A percentile compares a stretch with the other conserved stretches of the same genome.
Conservation (phyloP, 352 stramenopile species). For the Peronospora destructor region DNA sequence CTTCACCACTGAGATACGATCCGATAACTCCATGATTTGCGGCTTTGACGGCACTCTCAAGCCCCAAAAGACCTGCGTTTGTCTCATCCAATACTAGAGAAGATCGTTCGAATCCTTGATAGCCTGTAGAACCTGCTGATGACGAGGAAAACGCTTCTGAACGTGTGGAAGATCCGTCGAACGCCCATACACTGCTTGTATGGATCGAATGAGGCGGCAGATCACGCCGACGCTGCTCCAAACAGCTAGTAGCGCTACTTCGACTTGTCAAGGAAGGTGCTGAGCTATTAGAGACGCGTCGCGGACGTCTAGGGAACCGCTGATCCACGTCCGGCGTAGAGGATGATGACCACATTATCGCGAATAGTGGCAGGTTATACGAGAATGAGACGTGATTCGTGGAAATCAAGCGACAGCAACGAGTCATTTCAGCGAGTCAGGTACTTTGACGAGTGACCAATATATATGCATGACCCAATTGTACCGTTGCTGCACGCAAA, state of each 20-base stretch:
- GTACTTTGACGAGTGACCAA: no score
- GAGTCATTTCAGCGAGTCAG: neutral
- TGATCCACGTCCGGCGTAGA: slow-evolving; percentile 8
- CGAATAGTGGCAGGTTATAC: neutral
- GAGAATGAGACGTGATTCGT: neutral
- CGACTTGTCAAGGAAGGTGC: slow-evolving; percentile 2
- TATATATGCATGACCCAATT: no score
- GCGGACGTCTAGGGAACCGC: slow-evolving; percentile 22
- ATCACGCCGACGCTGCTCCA: slow-evolving; percentile 27
- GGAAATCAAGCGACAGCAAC: neutral
- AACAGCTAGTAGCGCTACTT: slow-evolving; percentile 19
- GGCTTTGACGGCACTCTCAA: slow-evolving; percentile 4
- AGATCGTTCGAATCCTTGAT: neutral
- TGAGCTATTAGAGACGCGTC: slow-evolving; percentile 1
- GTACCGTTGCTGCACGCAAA: no score
- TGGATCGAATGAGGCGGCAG: slow-evolving; percentile 12
- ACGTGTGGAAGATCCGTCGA: slow-evolving; percentile 13
- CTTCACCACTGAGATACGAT: slow-evolving; percentile 24
- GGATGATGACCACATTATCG: slow-evolving; percentile 13
- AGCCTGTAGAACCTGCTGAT: neutral
- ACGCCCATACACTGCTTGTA: slow-evolving; percentile 16
- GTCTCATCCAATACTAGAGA: neutral
- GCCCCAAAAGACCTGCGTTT: slow-evolving; percentile 8
- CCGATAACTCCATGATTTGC: slow-evolving; percentile 38
- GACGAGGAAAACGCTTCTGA: slow-evolving; percentile 9